Conservation (phyloP, 2,329 filamentous ascomycete genomes). For the Alternaria sp. region DNA sequence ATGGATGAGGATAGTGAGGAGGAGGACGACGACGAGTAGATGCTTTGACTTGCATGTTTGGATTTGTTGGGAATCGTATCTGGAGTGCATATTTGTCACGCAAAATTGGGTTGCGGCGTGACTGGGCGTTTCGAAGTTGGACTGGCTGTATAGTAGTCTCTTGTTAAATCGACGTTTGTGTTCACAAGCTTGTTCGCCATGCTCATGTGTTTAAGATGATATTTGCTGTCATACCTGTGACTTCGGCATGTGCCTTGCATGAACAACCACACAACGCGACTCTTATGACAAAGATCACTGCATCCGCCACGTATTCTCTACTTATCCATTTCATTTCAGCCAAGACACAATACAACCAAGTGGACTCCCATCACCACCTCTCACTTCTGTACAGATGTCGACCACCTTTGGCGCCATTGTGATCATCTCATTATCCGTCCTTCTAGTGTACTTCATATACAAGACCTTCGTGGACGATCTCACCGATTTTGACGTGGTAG, state of each 20-base stretch:
- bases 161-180: not conserved
- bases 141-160: slow-evolving; percentile 1
- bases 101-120: not conserved
- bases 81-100: not conserved
- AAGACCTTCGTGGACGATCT: not conserved
- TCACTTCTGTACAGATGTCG: not conserved
- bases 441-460: not conserved
- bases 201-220: not conserved
- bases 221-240: not conserved
- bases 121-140: not conserved
- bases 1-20: slow-evolving; percentile 95
- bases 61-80: not conserved
- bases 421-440: not conserved
- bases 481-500: not conserved
- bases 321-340: not conserved
- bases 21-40: slow-evolving; percentile 62
- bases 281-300: not conserved
- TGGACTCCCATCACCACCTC: not conserved
- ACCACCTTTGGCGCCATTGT: not conserved
- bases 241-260: not conserved
- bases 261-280: not conserved
- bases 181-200: not conserved
- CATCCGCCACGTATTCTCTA: not conserved
- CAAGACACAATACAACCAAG: not conserved
- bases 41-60: not conserved